Evolutionary conservation across 306 rosid species (phyloP).

Genomic region (Corylus americana): DNA sequence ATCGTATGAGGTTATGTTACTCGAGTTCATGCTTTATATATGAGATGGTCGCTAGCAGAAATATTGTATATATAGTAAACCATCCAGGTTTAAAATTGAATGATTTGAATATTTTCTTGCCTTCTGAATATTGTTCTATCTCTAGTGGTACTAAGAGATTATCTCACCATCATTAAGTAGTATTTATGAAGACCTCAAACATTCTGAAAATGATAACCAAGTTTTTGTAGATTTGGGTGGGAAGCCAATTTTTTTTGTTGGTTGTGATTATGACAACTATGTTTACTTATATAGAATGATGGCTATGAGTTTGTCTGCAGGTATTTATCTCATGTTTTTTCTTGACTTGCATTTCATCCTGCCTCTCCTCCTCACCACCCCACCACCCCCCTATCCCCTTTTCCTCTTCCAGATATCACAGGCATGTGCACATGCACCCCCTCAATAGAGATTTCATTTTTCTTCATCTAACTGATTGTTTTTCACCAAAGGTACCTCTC

Average conservation of each 20-base stretch:
- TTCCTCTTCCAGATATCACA: background rate
- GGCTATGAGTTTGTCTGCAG: too few species aligned
- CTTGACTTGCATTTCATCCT: too few species aligned
- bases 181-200: background rate
- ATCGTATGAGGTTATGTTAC: too few species aligned
- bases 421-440: background rate
- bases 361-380: background rate
- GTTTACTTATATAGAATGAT: background rate
- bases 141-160: background rate
- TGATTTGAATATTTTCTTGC: background rate
- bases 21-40: too few species aligned
- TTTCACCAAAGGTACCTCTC: slow-evolving; percentile 72
- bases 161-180: background rate
- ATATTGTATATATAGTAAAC: background rate
- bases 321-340: too few species aligned
- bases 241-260: background rate
- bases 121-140: background rate
- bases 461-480: slow-evolving; percentile 35
- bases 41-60: too few species aligned
- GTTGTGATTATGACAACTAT: background rate
- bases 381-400: background rate
- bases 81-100: background rate
- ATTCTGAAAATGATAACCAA: background rate
- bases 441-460: background rate
- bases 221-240: background rate